Evolutionary conservation across 1,284 basidiomycete genomes (phyloP), one percentile per base, ranked within the genome.

Genomic region (Stygiomarasmius scandens): DNA sequence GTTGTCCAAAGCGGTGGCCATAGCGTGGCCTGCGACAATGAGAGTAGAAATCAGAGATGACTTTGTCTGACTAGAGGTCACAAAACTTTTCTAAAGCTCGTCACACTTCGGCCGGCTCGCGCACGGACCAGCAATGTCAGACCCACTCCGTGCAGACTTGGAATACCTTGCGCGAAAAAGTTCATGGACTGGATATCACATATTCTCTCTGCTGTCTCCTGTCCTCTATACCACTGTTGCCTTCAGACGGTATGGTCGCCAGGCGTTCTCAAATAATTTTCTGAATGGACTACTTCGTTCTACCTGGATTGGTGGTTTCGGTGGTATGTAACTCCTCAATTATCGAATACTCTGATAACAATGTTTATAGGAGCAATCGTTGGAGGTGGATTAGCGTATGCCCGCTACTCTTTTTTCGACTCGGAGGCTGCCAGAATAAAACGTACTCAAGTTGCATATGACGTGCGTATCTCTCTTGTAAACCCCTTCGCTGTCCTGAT

Each of bases 231-330:
- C 76, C 8, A 77, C 76, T 0, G 79, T 82, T 59, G 69, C 82
- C 12, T 63, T 89, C 34, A 74, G 76, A 22, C 77, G 82, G 58
- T 82, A 78, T 58, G 84, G 87, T 9, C 75, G 81, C 43, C 67
- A 72, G 16, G 76, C 80, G 25, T 72, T 90, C 52, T 79, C 78
- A 11, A 61, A n/a, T n/a, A n/a, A n/a, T n/a, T n/a, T n/a, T n/a
- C n/a, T 85, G 32, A 90, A 87, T 63, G 80, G 80, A 36, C 63
- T 86, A 11, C 74, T 91, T 44, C 81, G 87, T 19, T 82, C 87
- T 29, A 87, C 86, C 9, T 91, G 88, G 88, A 62, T 85, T 6
- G 85, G 85, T 38, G 86, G 89, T 34, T 69, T 80, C 34, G 70
- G 71, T 54, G 88, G 88, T 84, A 64, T 43, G 74, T 66, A 25